Conservation (phyloP, 108 stramenopile species). For the Skeletonema marinoi region DNA sequence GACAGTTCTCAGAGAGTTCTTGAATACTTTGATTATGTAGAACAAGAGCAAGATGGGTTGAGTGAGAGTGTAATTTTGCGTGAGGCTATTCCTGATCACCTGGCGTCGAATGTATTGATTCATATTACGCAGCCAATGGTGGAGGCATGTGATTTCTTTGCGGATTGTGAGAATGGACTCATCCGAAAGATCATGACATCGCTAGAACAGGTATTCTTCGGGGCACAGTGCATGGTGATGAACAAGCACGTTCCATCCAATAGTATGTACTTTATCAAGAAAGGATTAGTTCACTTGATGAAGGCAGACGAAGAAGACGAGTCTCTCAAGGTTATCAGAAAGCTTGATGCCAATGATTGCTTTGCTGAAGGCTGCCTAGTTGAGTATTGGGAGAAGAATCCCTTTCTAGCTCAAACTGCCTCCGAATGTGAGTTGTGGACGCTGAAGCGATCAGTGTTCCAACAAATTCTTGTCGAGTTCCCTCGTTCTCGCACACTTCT, state of each 20-base stretch:
- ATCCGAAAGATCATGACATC: conserved; percentile 42
- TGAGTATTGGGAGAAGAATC: conserved; percentile 41
- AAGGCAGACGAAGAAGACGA: conserved; percentile 2
- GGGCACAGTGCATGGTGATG: conserved; percentile 30
- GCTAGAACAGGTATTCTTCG: conserved; percentile 48
- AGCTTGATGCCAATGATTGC: conserved; percentile 37
- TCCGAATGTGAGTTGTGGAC: conserved; percentile 57
- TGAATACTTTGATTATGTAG: conserved; percentile 56
- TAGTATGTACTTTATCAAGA: conserved; percentile 59
- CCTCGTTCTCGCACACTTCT: conserved; percentile 33
- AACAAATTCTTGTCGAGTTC: conserved; percentile 36
- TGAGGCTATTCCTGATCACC: conserved; percentile 24
- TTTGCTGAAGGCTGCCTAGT: conserved; percentile 55
- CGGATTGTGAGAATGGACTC: conserved; percentile 42
- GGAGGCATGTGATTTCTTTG: conserved; percentile 38
- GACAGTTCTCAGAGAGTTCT: conserved; percentile 26
- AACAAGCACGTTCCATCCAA: conserved; percentile 21
- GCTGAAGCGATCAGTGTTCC: conserved; percentile 37
- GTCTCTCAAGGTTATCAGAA: conserved; percentile 14
- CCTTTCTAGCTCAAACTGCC: conserved; percentile 44
- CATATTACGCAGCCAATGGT: conserved; percentile 55
- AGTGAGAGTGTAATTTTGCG: conserved; percentile 39
- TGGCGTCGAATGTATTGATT: conserved; percentile 30
- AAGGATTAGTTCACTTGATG: conserved; percentile 51
- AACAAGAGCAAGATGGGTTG: conserved; percentile 49